phyloP scores from a whole-genome alignment of 2,329 filamentous ascomycete species.

The Claviceps capensis region DNA sequence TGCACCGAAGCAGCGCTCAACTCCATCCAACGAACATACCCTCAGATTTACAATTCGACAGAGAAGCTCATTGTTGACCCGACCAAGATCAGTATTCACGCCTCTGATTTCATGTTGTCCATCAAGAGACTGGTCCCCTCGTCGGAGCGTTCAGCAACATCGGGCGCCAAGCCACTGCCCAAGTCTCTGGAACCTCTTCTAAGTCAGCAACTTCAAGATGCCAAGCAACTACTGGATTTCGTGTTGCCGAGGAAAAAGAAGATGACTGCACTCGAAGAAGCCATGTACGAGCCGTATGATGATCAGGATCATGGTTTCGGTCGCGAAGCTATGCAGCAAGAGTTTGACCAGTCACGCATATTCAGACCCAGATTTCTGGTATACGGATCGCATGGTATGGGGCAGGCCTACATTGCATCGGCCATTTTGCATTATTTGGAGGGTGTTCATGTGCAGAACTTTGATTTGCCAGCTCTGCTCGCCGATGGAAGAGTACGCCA shows the following conservation, averaged over 20 bases:
- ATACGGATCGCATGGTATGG: conserved; percentile 75
- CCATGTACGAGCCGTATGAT: conserved; percentile 76
- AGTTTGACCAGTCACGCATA: conserved; percentile 77
- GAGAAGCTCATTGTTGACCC: conserved; percentile 85
- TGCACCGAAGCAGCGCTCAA: conserved; percentile 95
- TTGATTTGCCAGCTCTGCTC: conserved; percentile 78
- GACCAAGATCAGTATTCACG: conserved; percentile 68
- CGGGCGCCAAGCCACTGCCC: conserved; percentile 69
- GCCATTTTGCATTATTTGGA: conserved; percentile 86
- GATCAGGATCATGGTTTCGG: conserved; percentile 75
- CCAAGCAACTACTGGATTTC: conserved; percentile 56
- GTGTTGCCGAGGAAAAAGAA: conserved; percentile 76
- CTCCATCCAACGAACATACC: conserved; percentile 87
- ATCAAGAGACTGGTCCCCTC: conserved; percentile 94
- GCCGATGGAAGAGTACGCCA: conserved; percentile 60
- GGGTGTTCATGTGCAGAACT: conserved; percentile 84
- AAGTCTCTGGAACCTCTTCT: conserved; percentile 71
- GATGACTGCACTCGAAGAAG: conserved; percentile 82
- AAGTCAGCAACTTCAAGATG: conserved; percentile 53
- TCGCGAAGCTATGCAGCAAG: conserved; percentile 58
- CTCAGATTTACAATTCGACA: conserved; percentile 85
- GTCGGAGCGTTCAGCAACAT: conserved; percentile 78
- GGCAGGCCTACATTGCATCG: conserved; percentile 75
- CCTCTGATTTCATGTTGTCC: conserved; percentile 94
- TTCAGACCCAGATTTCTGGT: conserved; percentile 83